Evolutionary conservation across 2,329 filamentous ascomycete species (phyloP), one percentile per base, ranked within the genome.

Genomic region (Pseudogymnoascus sp.): DNA sequence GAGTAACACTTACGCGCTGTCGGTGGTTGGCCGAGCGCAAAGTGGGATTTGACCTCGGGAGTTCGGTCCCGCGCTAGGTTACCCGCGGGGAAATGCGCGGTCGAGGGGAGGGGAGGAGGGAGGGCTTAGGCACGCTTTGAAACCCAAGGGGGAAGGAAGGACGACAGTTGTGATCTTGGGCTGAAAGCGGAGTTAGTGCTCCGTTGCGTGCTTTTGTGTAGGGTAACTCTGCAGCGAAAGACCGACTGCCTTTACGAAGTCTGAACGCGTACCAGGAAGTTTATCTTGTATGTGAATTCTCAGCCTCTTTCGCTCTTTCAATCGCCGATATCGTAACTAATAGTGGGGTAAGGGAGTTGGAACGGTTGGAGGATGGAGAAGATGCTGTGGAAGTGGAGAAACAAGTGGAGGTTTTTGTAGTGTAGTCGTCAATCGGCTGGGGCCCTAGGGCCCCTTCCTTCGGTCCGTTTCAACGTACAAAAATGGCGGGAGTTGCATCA

Each of bases 351-450:
- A 53, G n/a, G 43, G 2, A 53, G 43, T 53, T 53, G 14, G 11
- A n/a, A 12, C 8, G 7, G 30, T 8, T 33, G 30, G 30, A 33
- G 30, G 25, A 50, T 50, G 41, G 41, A 50, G 41, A 18, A 30
- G 43, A 53, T 53, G 9, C 8, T 33, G 22, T n/a, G 4, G 43
- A 20, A 53, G 43, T 53, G 43, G 43, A 18, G 43, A 53, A 53
- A 53, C 43, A 53, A 53, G 43, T 53, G 43, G 43, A 53, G 43
- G 43, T 53, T 53, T 53, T 53, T 53, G 43, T 33, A 53, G 43
- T 33, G 43, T 33, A 22, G 25, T 53, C 43, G 43, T 53, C 43
- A 53, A 53, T 33, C 43, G 43, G 43, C n/a, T 53, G 43, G 14
- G 43, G 30, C 43, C 43, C 43, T 33, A 12, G 43, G n/a, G n/a